Evolutionary conservation across 805 yeast genomes (phyloP).

Genomic region (Naumovozyma dairenensis): DNA sequence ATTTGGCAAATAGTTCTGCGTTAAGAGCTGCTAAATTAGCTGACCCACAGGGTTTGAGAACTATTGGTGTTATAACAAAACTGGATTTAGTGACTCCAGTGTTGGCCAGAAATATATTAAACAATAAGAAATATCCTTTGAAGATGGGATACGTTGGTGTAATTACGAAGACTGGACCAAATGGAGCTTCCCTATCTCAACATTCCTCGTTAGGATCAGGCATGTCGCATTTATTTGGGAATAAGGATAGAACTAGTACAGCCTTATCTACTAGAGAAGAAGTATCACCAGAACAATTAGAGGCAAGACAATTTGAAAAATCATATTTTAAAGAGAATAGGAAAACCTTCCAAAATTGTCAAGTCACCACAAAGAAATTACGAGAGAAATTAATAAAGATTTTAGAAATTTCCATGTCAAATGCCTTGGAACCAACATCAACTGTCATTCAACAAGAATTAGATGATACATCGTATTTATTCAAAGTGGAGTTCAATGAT

Average conservation of each 20-base stretch:
- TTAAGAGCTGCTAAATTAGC: slow-evolving; percentile 78
- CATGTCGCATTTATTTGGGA: slow-evolving; percentile 7
- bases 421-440: slow-evolving; percentile 79
- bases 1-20: slow-evolving; percentile 92
- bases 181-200: not conserved
- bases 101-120: slow-evolving; percentile 55
- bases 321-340: slow-evolving; percentile 56
- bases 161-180: slow-evolving; percentile 66
- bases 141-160: slow-evolving; percentile 98
- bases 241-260: slow-evolving; percentile 1
- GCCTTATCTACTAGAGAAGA: not conserved
- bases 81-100: slow-evolving; percentile 79
- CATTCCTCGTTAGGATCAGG: not conserved
- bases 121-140: slow-evolving; percentile 78
- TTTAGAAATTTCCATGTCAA: slow-evolving; percentile 84
- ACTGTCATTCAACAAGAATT: slow-evolving; percentile 77
- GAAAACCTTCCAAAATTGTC: slow-evolving; percentile 49
- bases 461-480: slow-evolving; percentile 86
- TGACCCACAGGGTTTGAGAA: slow-evolving; percentile 91
- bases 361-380: slow-evolving; percentile 65
- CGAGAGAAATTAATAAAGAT: slow-evolving; percentile 77
- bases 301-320: slow-evolving; percentile 57
- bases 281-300: slow-evolving; percentile 9
- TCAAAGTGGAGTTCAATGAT: slow-evolving; percentile 95
- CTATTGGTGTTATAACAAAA: slow-evolving; percentile 93